Evolutionary conservation across 495 filamentous ascomycete genomes (phyloP).

Genomic region (Neurospora sp.): DNA sequence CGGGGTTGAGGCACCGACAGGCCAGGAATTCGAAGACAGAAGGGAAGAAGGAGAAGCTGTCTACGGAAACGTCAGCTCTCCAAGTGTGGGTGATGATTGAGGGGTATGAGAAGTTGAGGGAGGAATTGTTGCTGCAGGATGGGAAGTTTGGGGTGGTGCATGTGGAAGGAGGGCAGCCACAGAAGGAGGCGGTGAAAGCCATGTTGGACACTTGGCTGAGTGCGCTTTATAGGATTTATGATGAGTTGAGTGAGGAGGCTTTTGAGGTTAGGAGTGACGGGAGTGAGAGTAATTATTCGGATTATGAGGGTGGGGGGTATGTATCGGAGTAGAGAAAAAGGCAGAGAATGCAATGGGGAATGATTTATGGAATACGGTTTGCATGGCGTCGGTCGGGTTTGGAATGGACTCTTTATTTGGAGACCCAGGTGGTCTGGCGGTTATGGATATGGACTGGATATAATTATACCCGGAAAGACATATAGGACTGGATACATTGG

Average conservation of each 20-base stretch:
- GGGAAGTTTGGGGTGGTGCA: slow-evolving; percentile 7
- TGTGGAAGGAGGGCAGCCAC: not conserved
- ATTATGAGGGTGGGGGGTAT: slow-evolving; percentile 5
- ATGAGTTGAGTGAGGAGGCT: slow-evolving; percentile 9
- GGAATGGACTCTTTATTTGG: not conserved
- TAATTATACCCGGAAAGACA: not conserved
- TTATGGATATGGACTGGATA: not conserved
- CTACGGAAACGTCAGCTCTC: slow-evolving; percentile 39
- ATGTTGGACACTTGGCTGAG: slow-evolving; percentile 37
- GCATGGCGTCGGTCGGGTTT: not conserved
- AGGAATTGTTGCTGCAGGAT: slow-evolving; percentile 20
- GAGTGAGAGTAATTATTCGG: slow-evolving; percentile 10
- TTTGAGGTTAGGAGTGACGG: not conserved
- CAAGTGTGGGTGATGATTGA: slow-evolving; percentile 47
- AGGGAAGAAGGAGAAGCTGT: slow-evolving; percentile 7
- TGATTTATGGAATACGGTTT: not conserved
- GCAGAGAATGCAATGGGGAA: not conserved
- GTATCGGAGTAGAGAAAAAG: slow-evolving; percentile 8
- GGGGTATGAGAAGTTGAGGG: slow-evolving; percentile 35
- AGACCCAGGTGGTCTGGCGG: not conserved
- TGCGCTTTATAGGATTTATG: slow-evolving; percentile 32
- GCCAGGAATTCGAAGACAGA: not conserved
- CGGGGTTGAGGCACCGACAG: not conserved
- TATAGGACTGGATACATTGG: not conserved
- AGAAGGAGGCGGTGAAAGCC: slow-evolving; percentile 7